Evolutionary conservation across 139 green algal species (phyloP).

Genomic region (Ettlia oleoabundans): DNA sequence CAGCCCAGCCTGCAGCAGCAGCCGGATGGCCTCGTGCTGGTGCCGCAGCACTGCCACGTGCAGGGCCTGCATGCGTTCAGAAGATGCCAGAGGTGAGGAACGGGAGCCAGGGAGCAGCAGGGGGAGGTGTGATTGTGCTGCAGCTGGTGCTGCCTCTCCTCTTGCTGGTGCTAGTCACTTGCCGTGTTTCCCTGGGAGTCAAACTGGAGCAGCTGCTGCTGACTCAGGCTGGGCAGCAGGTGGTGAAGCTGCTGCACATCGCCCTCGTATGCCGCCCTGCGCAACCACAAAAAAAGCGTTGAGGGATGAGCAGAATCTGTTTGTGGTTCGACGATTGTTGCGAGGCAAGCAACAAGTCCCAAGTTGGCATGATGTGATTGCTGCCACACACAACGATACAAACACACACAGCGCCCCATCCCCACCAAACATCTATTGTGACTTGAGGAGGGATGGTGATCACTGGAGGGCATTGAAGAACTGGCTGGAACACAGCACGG

Average conservation of each 20-base stretch:
- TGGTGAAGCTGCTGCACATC: constrained; percentile 35
- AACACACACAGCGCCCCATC: no score
- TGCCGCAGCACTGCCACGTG: constrained; percentile 69
- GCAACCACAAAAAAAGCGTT: no score
- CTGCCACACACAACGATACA: no score
- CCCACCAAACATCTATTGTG: no score
- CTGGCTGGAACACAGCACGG: no score
- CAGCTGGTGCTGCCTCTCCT: not conserved
- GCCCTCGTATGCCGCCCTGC: constrained; percentile 59
- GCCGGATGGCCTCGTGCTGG: constrained; percentile 30
- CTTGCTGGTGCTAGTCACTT: not conserved
- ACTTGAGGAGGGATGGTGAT: no score
- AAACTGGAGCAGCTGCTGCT: constrained; percentile 27
- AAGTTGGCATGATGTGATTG: no score
- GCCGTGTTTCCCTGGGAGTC: constrained; percentile 78
- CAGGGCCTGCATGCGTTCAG: constrained; percentile 51
- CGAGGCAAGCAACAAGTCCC: not conserved
- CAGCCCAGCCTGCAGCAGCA: constrained; percentile 59
- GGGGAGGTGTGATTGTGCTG: not conserved
- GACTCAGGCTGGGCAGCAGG: constrained; percentile 25
- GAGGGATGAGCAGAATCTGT: no score
- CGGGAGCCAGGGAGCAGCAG: no score
- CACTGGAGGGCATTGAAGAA: no score
- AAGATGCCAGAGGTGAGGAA: no score
- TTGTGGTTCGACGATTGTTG: no score